A percentile compares a stretch with the other conserved stretches of the same genome.
Conservation (phyloP, 192 early-diverging fungal genomes). For the Coemansia sp. region DNA sequence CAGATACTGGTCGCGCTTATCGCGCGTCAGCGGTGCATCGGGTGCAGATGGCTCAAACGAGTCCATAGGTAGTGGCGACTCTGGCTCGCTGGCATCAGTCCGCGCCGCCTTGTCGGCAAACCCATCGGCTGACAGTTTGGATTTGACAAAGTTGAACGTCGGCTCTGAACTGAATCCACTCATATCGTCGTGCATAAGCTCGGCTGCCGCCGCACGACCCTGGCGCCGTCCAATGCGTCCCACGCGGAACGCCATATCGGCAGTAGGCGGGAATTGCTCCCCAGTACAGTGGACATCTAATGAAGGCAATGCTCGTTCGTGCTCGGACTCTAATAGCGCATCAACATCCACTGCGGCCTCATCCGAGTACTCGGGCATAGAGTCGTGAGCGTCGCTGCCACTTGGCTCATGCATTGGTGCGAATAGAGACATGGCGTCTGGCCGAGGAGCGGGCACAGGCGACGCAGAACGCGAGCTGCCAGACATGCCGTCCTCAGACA, state of each 20-base stretch:
- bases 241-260: conserved; percentile 12
- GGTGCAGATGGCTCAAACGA: conserved; percentile 17
- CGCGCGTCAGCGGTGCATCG: conserved; percentile 47
- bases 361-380: conserved; percentile 5
- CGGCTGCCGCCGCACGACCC: conserved; percentile 43
- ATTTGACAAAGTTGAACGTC: conserved; percentile 15
- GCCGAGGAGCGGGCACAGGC: conserved; percentile 30
- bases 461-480: conserved; percentile 22
- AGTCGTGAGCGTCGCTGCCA: neutral
- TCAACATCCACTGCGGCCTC: conserved; percentile 11
- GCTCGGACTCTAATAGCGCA: conserved; percentile 1
- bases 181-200: conserved; percentile 34
- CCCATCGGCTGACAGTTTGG: conserved; percentile 16
- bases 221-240: conserved; percentile 48
- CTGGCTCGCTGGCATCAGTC: conserved; percentile 15
- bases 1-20: conserved; percentile 56
- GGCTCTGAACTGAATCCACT: conserved; percentile 5
- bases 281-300: neutral
- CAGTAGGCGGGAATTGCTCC: conserved; percentile 20
- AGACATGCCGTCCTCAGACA: neutral
- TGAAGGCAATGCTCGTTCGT: neutral
- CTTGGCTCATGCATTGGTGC: neutral
- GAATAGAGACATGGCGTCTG: conserved; percentile 44
- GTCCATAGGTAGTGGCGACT: conserved; percentile 11
- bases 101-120: neutral